These are phyloP conservation scores for Blastocystis sp. DNA, from an alignment of 352 stramenopile species.

Conservation along the genomic window DNA sequence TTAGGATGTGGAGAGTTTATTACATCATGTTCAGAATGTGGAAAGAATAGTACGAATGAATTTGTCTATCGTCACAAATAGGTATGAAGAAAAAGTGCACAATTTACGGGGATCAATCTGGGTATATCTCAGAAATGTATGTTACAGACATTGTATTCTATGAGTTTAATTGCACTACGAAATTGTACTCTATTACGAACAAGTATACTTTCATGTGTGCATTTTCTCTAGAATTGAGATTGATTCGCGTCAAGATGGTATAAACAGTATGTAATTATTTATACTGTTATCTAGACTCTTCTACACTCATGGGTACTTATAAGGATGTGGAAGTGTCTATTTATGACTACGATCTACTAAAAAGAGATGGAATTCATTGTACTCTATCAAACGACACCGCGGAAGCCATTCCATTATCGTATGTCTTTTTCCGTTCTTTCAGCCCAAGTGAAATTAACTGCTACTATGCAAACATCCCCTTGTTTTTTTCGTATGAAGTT, in stretches of 20 bases:
- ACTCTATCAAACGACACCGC: neutral
- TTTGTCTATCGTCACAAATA: neutral
- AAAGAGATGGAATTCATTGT: neutral
- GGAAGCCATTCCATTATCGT: constrained; percentile 9
- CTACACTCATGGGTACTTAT: neutral
- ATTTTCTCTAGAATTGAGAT: neutral
- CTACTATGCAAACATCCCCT: neutral
- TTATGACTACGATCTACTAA: neutral
- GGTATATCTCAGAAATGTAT: constrained; percentile 14
- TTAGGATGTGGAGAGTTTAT: constrained; percentile 38
- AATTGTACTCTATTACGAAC: neutral
- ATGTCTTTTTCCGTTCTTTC: neutral
- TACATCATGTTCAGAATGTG: neutral
- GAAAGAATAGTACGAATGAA: neutral
- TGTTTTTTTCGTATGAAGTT: neutral
- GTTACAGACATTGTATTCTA: neutral
- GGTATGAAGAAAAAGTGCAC: neutral
- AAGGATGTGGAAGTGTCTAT: constrained; percentile 30
- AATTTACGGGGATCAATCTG: neutral
- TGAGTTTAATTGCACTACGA: neutral
- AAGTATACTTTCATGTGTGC: neutral
- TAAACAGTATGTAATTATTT: neutral
- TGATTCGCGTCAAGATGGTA: neutral
- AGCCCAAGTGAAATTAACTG: neutral
- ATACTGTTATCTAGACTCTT: neutral